Base-by-base conservation (phyloP, 1,284 basidiomycete species). In the Heterobasidion occidentale region DNA sequence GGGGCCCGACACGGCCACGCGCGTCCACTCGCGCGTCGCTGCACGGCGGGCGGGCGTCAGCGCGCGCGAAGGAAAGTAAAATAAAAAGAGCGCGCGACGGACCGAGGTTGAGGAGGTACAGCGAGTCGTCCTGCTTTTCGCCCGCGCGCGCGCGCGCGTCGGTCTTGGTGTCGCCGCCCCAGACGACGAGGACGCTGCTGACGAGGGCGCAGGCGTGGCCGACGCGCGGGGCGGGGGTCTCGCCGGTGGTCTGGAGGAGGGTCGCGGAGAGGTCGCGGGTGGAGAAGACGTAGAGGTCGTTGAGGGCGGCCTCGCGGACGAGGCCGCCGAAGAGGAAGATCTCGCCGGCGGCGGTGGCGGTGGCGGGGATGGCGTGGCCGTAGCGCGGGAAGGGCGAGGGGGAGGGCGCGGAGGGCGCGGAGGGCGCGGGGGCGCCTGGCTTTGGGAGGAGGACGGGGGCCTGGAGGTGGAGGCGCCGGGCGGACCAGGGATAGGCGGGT, bases 281-380 rank as follows among this genome's bases (percentile, higher is more conserved):
- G 56, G 90, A 90, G 65, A 98, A 85, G 47, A 93, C 77, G 72
- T 97, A 99, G 51, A 99, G 79, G 72, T 99, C 97, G 72, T 98
- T 98, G 62, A 90, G 84, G 52, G 95, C 90, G 36, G 83, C 77
- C 68, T 99, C 96, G 46, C 89, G 84, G 15, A 99, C 95, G 54
- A 99, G 86, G 61, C 97, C 97, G 64, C 97, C 97, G 66, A 99
- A 99, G 58, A 99, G 81, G 72, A 94, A 95, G 62, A 99, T 84
- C 66, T 99, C 95, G 27, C 96, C 96, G 7, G 78, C 83, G 17
- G 83, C 68, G 11, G 89, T 90, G 1, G 92, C 84, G 49, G 83
- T 84, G 12, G 92, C 83, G 20, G 97, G 96, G n/a, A 98, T 83
- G 2, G 95, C 91, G 66, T 98, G 93, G 11, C 97, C 97, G 68